Conservation (phyloP, 176 grass and related monocot species). For the Lolium multiflorum region DNA sequence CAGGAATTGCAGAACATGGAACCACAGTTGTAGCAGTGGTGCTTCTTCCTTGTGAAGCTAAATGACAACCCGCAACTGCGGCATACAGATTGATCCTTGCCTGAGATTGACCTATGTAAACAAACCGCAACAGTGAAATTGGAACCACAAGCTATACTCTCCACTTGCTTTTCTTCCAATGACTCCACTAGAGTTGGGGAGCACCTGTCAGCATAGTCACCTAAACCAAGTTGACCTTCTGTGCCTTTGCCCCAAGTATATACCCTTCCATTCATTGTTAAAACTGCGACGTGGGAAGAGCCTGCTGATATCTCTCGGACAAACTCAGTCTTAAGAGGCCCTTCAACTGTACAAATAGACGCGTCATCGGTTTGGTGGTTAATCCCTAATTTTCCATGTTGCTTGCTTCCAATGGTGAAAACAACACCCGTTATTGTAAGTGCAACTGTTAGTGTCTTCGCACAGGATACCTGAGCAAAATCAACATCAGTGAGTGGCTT, state of each 20-base stretch:
- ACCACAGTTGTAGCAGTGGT: constrained; percentile 93
- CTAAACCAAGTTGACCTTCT: constrained; percentile 94
- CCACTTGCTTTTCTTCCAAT: constrained; percentile 74
- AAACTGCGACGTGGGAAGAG: constrained; percentile 69
- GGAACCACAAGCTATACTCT: constrained; percentile 76
- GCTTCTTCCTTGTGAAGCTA: constrained; percentile 86
- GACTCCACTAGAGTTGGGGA: constrained; percentile 71
- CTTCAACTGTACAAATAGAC: constrained; percentile 79
- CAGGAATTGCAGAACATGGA: constrained; percentile 90
- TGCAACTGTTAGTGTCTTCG: constrained; percentile 63
- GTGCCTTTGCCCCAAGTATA: constrained; percentile 92
- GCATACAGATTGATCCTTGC: constrained; percentile 83
- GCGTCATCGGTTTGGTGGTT: constrained; percentile 44
- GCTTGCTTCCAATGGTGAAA: constrained; percentile 77
- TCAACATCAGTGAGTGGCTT: constrained; percentile 78
- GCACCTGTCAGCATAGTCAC: constrained; percentile 71
- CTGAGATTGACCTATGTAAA: constrained; percentile 72
- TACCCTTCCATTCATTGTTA: constrained; percentile 79
- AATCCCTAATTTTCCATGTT: constrained; percentile 70
- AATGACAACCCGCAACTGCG: constrained; percentile 71
- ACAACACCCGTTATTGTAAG: constrained; percentile 83
- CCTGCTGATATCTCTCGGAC: constrained; percentile 84
- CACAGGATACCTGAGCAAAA: constrained; percentile 89
- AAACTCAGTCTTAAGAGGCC: constrained; percentile 89
- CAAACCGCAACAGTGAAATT: constrained; percentile 82